A percentile compares a stretch with the other conserved stretches of the same genome.
Evolutionary conservation across 2,329 filamentous ascomycete genomes (phyloP).

Genomic region (Penicillium italicum): DNA sequence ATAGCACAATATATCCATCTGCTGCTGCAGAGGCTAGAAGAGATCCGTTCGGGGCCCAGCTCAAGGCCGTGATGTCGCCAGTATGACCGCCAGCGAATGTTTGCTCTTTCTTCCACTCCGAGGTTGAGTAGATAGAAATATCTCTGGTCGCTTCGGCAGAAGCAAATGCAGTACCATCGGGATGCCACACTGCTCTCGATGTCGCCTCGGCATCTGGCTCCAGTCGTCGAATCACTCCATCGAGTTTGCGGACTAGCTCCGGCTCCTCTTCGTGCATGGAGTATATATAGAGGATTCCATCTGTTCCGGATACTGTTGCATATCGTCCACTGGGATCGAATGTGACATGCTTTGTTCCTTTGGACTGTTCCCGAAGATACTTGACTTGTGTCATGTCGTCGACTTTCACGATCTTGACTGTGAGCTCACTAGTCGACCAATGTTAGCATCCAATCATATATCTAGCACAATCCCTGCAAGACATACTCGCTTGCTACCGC

Average conservation of each 20-base stretch:
- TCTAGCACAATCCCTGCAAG: neutral
- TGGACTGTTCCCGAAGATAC: constrained; percentile 76
- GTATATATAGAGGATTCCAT: constrained; percentile 88
- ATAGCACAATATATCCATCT: constrained; percentile 57
- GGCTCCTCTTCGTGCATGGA: constrained; percentile 74
- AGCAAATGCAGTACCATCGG: constrained; percentile 87
- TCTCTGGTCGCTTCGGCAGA: constrained; percentile 77
- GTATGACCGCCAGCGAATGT: constrained; percentile 75
- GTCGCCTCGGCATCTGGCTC: constrained; percentile 75
- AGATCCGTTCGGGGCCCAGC: constrained; percentile 94
- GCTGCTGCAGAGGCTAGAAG: constrained; percentile 66
- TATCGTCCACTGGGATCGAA: constrained; percentile 78
- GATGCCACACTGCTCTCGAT: constrained; percentile 81
- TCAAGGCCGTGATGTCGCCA: constrained; percentile 77
- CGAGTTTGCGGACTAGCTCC: constrained; percentile 75
- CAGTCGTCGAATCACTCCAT: constrained; percentile 75
- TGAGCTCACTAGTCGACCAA: constrained; percentile 61
- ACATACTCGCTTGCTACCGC: constrained; percentile 88
- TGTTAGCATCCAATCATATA: constrained; percentile 6
- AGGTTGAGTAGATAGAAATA: constrained; percentile 80
- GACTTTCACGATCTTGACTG: constrained; percentile 82
- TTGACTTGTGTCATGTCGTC: constrained; percentile 72
- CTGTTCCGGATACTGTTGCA: constrained; percentile 77
- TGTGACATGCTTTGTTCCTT: constrained; percentile 84
- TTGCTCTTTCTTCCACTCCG: constrained; percentile 84